phyloP scores from a whole-genome alignment of 169 alveolate genomes.

The Plasmodium sp. region DNA sequence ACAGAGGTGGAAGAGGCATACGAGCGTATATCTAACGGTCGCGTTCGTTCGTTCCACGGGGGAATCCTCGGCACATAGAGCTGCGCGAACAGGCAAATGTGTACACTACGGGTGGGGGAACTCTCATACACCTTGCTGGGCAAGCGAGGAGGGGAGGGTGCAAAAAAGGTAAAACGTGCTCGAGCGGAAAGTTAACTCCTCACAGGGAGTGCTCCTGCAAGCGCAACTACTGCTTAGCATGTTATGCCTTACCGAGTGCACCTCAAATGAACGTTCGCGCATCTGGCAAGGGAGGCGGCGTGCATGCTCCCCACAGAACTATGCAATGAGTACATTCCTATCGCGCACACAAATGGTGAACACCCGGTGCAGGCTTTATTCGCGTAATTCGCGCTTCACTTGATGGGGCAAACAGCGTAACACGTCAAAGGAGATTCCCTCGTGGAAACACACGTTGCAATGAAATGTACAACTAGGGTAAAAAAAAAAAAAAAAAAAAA shows the following conservation, averaged over 20 bases:
- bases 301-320: neutral
- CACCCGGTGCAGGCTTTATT: neutral
- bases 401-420: neutral
- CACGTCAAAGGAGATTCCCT: neutral
- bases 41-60: neutral
- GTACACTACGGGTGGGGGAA: neutral
- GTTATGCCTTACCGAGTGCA: neutral
- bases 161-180: neutral
- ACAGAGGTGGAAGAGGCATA: neutral
- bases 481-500: neutral
- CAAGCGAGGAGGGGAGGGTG: neutral
- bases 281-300: neutral
- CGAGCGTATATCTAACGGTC: neutral
- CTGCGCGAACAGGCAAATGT: neutral
- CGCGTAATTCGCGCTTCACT: neutral
- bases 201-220: neutral
- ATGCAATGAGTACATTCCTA: neutral
- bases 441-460: neutral
- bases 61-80: neutral
- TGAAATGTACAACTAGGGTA: neutral
- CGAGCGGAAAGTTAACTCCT: neutral
- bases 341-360: neutral
- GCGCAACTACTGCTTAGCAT: neutral
- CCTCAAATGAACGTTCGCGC: neutral
- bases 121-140: neutral